phyloP scores from a whole-genome alignment of 2,329 filamentous ascomycete genomes.

The Aspergillus proliferans region DNA sequence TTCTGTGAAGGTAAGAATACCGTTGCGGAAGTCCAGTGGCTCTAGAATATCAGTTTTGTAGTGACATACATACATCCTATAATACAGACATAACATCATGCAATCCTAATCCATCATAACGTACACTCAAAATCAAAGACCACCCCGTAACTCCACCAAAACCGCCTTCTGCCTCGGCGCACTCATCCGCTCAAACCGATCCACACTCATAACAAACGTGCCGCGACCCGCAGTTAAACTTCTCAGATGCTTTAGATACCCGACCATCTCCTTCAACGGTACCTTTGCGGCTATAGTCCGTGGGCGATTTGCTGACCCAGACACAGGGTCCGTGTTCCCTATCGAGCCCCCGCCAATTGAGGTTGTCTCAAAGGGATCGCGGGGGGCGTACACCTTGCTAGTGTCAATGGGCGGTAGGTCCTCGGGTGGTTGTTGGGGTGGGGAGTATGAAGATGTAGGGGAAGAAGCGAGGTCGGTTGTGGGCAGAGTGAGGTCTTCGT shows the following conservation, averaged over 20 bases:
- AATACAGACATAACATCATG: constrained; percentile 1
- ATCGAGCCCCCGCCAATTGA: constrained; percentile 9
- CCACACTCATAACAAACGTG: constrained; percentile 68
- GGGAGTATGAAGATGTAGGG: constrained; percentile 1
- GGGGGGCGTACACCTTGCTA: constrained; percentile 73
- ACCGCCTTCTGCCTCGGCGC: constrained; percentile 54
- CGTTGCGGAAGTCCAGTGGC: too few species aligned
- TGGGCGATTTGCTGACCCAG: constrained; percentile 39
- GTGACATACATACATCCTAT: neutral
- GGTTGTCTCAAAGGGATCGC: constrained; percentile 63
- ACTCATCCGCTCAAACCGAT: constrained; percentile 64
- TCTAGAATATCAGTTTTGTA: too few species aligned
- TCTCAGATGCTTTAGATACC: constrained; percentile 81
- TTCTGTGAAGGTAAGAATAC: too few species aligned
- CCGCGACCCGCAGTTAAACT: constrained; percentile 82
- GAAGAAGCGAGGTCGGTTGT: constrained; percentile 20
- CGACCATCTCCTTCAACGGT: constrained; percentile 92
- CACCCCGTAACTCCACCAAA: constrained; percentile 40
- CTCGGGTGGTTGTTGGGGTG: constrained; percentile 12
- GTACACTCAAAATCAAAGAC: constrained; percentile 10
- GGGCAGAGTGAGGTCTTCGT: constrained; percentile 39
- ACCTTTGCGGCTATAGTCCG: constrained; percentile 74
- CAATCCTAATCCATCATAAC: neutral
- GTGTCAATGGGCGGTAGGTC: constrained; percentile 55
- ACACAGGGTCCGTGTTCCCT: neutral